Conservation (phyloP, 345 rosid species). For the Abelmoschus esculentus region DNA sequence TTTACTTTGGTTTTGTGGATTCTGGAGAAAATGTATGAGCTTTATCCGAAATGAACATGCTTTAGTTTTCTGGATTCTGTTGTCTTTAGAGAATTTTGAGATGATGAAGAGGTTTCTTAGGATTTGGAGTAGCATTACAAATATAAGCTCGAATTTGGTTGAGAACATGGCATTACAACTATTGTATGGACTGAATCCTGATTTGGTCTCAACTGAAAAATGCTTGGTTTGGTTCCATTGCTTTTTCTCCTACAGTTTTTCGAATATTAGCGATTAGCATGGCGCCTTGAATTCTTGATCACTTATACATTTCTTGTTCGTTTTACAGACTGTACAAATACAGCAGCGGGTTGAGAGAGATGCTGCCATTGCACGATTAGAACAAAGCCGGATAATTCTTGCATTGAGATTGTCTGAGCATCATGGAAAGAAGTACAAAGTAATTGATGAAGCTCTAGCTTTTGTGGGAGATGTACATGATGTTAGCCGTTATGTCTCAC, state of each 20-base stretch:
- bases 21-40: neutral
- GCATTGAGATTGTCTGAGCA: conserved; percentile 81
- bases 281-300: neutral
- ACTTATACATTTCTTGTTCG: conserved; percentile 3
- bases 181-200: neutral
- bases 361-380: conserved; percentile 75
- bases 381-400: conserved; percentile 85
- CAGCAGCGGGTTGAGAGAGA: conserved; percentile 91
- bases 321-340: conserved; percentile 56
- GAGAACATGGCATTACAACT: neutral
- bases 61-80: neutral
- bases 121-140: neutral
- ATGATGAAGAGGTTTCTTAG: neutral
- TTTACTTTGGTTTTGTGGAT: neutral
- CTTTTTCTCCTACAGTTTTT: no score
- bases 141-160: neutral
- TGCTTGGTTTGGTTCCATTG: neutral
- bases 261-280: neutral
- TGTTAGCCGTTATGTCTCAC: conserved; percentile 39
- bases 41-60: neutral
- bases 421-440: conserved; percentile 73
- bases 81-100: neutral
- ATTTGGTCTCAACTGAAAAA: neutral
- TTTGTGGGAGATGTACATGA: conserved; percentile 72
- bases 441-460: conserved; percentile 78